Conservation (phyloP, 2,329 filamentous ascomycete genomes). For the Pseudophaeomoniella oleicola region DNA sequence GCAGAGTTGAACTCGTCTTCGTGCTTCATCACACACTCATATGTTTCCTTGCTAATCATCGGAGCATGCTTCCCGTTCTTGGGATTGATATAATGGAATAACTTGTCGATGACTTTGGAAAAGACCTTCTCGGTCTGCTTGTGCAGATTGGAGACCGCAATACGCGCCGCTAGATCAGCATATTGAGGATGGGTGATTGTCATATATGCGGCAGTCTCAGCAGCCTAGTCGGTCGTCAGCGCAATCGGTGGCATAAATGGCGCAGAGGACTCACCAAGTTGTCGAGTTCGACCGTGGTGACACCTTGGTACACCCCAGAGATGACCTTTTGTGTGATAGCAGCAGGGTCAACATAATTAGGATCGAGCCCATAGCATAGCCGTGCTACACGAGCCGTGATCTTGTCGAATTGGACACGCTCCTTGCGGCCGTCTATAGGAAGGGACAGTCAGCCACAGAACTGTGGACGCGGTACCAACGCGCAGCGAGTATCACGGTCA, state of each 20-base stretch:
- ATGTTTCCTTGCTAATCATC: conserved; percentile 88
- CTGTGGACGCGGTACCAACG: conserved; percentile 9
- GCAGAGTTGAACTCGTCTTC: conserved; percentile 96
- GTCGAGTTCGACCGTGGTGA: conserved; percentile 90
- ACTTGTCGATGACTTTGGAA: conserved; percentile 83
- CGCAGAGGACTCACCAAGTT: conserved; percentile 58
- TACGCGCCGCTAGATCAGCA: conserved; percentile 92
- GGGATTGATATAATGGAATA: conserved; percentile 93
- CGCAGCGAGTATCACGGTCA: no score
- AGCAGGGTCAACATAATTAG: conserved; percentile 90
- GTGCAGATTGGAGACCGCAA: conserved; percentile 97
- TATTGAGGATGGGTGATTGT: conserved; percentile 98
- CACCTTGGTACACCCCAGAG: conserved; percentile 95
- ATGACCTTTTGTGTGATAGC: conserved; percentile 99
- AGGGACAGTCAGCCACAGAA: conserved; percentile 8
- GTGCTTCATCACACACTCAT: conserved; percentile 88
- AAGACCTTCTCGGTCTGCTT: conserved; percentile 99
- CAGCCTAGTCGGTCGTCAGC: conserved; percentile 47
- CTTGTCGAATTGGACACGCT: conserved; percentile 99
- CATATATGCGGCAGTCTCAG: conserved; percentile 99
- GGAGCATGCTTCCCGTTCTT: conserved; percentile 72
- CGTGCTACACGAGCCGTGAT: conserved; percentile 97
- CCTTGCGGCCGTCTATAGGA: conserved; percentile 81
- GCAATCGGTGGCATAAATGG: conserved; percentile 7
- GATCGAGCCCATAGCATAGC: conserved; percentile 92